Percentiles rank a stretch among this genome's conserved stretches.
Conservation (phyloP, 441 rosid genomes). For the Gossypium trilobum region DNA sequence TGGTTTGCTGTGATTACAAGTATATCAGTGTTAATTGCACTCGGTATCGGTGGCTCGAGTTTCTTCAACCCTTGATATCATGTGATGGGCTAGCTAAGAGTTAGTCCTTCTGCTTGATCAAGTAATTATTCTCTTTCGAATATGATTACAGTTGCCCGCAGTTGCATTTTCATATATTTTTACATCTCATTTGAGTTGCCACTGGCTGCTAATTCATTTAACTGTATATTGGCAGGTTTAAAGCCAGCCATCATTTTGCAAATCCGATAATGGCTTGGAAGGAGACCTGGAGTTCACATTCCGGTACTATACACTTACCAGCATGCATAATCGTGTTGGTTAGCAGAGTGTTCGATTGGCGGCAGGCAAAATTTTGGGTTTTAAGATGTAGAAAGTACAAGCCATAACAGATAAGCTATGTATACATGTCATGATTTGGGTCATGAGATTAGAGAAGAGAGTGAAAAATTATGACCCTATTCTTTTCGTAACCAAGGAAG, state of each 20-base stretch:
- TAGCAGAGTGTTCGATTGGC: slow-evolving; percentile 26
- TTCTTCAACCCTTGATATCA: slow-evolving; percentile 75
- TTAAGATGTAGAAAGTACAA: slow-evolving; percentile 8
- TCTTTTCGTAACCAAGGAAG: neutral
- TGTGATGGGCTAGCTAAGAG: slow-evolving; percentile 13
- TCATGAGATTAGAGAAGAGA: neutral
- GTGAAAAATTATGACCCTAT: neutral
- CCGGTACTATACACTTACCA: slow-evolving; percentile 4
- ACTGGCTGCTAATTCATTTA: slow-evolving; percentile 5
- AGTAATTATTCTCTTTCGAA: slow-evolving; percentile 26
- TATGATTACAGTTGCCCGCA: neutral
- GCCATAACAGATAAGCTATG: slow-evolving; percentile 16
- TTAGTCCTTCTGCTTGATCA: slow-evolving; percentile 19
- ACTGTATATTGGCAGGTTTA: slow-evolving; percentile 27
- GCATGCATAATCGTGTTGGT: slow-evolving; percentile 20
- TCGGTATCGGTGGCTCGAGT: slow-evolving; percentile 56
- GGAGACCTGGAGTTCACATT: slow-evolving; percentile 21
- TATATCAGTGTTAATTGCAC: slow-evolving; percentile 57
- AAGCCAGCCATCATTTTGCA: slow-evolving; percentile 6
- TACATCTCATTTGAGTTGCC: neutral
- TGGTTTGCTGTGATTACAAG: slow-evolving; percentile 69
- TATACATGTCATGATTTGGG: neutral
- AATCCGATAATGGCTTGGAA: slow-evolving; percentile 17
- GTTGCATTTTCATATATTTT: neutral
- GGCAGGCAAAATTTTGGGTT: slow-evolving; percentile 22